Conservation (phyloP, 2,329 filamentous ascomycete species). For the Pyrenophora seminiperda region DNA sequence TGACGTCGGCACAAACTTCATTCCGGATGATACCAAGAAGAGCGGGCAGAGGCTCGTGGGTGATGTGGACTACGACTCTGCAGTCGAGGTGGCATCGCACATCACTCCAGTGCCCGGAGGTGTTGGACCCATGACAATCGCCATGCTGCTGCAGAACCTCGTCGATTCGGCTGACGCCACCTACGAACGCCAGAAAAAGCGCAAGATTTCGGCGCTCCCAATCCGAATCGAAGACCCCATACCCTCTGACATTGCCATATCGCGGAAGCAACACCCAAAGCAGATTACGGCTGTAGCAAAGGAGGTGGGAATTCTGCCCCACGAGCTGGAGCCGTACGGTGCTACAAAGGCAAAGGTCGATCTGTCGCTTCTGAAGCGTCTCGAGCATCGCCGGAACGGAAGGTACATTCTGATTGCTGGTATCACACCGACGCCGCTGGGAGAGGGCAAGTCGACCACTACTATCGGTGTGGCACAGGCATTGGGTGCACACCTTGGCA, state of each 20-base stretch:
- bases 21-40: constrained; percentile 86
- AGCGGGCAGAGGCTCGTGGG: constrained; percentile 90
- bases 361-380: constrained; percentile 76
- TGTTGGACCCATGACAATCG: constrained; percentile 98
- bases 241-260: constrained; percentile 94
- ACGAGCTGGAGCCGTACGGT: constrained; percentile 93
- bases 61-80: constrained; percentile 90
- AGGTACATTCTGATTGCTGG: constrained; percentile 92
- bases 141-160: constrained; percentile 96
- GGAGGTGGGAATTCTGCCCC: constrained; percentile 84
- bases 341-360: constrained; percentile 96
- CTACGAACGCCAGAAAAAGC: constrained; percentile 80
- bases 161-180: constrained; percentile 81
- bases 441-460: constrained; percentile 97
- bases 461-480: constrained; percentile 96
- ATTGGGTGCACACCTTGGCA: constrained; percentile 83
- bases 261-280: constrained; percentile 88
- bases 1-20: constrained; percentile 96
- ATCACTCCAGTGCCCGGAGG: constrained; percentile 97
- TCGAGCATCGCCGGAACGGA: constrained; percentile 85
- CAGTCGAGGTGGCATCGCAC: constrained; percentile 81
- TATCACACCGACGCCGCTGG: constrained; percentile 94
- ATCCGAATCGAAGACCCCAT: constrained; percentile 79
- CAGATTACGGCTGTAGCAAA: constrained; percentile 81
- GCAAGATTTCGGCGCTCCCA: constrained; percentile 80